phyloP scores from a whole-genome alignment of 1,284 basidiomycete genomes.

The Mycena citricolor region DNA sequence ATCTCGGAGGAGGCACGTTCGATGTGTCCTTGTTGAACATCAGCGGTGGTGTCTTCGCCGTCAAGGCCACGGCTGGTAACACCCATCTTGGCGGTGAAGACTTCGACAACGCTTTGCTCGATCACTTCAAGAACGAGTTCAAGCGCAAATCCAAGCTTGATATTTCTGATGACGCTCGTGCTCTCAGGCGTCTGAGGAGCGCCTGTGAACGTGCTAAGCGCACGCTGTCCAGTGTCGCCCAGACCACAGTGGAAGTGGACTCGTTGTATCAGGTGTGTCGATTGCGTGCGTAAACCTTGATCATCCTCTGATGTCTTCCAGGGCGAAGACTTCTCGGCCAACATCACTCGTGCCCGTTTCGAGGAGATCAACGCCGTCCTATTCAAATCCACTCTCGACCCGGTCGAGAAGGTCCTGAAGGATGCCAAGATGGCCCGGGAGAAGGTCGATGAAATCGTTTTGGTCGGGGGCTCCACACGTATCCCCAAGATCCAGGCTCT shows the following conservation, averaged over 20 bases:
- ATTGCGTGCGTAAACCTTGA: too few species aligned
- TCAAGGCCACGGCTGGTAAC: conserved; percentile 97
- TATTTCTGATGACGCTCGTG: conserved; percentile 95
- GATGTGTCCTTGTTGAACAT: conserved; percentile 98
- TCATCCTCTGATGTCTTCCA: conserved; percentile 29
- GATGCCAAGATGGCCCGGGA: conserved; percentile 97
- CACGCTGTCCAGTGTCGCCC: conserved; percentile 95
- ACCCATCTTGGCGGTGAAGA: conserved; percentile 98
- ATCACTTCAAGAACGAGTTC: conserved; percentile 99
- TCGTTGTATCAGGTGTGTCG: conserved; percentile 86
- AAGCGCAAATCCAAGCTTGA: conserved; percentile 97
- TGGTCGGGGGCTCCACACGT: conserved; percentile 99
- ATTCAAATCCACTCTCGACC: conserved; percentile 98
- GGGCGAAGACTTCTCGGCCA: conserved; percentile 94
- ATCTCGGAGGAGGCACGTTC: conserved; percentile 98
- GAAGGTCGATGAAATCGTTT: conserved; percentile 99
- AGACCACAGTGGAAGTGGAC: conserved; percentile 99
- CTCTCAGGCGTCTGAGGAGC: conserved; percentile 90
- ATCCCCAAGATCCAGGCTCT: conserved; percentile 99
- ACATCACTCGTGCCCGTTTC: conserved; percentile 98
- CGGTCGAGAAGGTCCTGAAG: conserved; percentile 98
- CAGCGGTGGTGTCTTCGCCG: conserved; percentile 95
- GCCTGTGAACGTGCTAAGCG: conserved; percentile 99
- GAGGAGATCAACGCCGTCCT: conserved; percentile 95
- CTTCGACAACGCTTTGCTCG: conserved; percentile 96